phyloP scores from a whole-genome alignment of 2,329 filamentous ascomycete genomes.

The Aspergillus sp. region DNA sequence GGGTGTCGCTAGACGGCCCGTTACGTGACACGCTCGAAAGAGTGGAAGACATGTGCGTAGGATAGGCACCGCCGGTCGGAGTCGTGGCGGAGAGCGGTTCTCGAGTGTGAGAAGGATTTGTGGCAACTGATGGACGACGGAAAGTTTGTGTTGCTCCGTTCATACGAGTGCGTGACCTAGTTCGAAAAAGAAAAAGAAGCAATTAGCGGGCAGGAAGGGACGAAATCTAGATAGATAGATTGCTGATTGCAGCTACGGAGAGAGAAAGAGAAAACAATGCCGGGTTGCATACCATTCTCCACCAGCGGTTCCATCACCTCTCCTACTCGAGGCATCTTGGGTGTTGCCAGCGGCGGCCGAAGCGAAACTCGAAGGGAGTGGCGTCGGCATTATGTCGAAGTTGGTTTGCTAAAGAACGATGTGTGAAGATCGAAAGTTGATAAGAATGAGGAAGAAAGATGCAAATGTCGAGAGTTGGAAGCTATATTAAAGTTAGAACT shows the following conservation, averaged over 20 bases:
- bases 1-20: conserved; percentile 55
- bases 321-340: conserved; percentile 60
- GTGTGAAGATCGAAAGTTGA: conserved; percentile 21
- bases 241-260: conserved; percentile 8
- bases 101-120: conserved; percentile 50
- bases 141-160: conserved; percentile 69
- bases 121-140: conserved; percentile 62
- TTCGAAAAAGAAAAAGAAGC: not conserved
- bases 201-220: not conserved
- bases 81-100: conserved; percentile 44
- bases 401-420: conserved; percentile 14
- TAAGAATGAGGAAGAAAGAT: conserved; percentile 23
- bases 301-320: conserved; percentile 59
- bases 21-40: conserved; percentile 51
- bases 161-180: conserved; percentile 60
- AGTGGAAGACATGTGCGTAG: conserved; percentile 59
- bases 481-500: not conserved
- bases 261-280: conserved; percentile 4
- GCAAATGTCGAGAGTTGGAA: conserved; percentile 13
- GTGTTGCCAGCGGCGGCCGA: conserved; percentile 78
- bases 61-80: conserved; percentile 52
- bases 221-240: not conserved
- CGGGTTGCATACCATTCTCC: conserved; percentile 67
- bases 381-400: conserved; percentile 61
- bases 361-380: conserved; percentile 80